Evolutionary conservation across 176 grass and related monocot genomes (phyloP).

Genomic region (Dactylis glomerata): DNA sequence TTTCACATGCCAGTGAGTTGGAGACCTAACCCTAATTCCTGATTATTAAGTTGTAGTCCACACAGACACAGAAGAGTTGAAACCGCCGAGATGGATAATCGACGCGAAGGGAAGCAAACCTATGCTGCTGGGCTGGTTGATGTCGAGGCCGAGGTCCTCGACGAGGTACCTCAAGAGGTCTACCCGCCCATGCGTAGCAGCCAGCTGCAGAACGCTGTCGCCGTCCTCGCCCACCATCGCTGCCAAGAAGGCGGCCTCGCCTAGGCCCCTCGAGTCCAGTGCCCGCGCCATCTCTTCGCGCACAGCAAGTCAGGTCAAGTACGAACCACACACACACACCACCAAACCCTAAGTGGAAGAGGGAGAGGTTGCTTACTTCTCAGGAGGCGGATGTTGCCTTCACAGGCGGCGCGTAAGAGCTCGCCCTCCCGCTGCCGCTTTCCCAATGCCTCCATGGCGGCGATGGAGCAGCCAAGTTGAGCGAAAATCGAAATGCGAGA

Average conservation of each 20-base stretch:
- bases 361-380: background rate
- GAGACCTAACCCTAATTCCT: background rate
- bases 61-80: background rate
- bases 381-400: background rate
- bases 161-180: background rate
- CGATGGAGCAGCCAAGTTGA: background rate
- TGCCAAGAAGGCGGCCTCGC: background rate
- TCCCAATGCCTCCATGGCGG: background rate
- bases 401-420: background rate
- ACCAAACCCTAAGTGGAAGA: background rate
- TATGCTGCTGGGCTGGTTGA: background rate
- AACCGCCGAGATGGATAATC: background rate
- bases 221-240: background rate
- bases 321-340: background rate
- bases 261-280: background rate
- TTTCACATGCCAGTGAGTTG: background rate
- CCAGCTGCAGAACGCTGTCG: background rate
- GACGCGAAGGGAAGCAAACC: background rate
- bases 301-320: background rate
- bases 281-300: background rate
- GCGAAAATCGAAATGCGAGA: background rate
- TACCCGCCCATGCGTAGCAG: background rate
- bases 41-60: background rate
- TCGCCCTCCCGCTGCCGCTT: background rate
- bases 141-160: background rate